Evolutionary conservation across 2,329 filamentous ascomycete genomes (phyloP).

Genomic region (Ustulina deusta): DNA sequence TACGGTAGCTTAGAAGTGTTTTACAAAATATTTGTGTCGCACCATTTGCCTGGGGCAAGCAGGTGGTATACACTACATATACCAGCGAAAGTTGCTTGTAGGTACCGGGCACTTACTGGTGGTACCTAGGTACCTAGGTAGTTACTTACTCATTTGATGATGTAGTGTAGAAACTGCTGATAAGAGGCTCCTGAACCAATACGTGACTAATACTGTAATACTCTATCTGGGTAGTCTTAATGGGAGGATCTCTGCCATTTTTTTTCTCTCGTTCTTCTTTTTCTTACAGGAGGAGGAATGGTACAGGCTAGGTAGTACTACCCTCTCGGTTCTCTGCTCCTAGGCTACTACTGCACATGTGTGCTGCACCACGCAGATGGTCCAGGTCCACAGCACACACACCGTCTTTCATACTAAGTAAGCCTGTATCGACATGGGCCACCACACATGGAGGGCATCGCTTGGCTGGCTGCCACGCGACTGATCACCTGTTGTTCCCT

Average conservation of each 20-base stretch:
- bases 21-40: conserved; percentile 3
- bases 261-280: not conserved
- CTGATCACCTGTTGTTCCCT: conserved; percentile 38
- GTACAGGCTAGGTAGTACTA: not conserved
- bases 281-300: not conserved
- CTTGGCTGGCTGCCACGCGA: conserved; percentile 42
- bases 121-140: not conserved
- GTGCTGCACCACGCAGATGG: conserved; percentile 5
- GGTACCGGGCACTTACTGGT: not conserved
- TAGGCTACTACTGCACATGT: not conserved
- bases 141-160: not conserved
- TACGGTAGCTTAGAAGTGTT: conserved; percentile 9
- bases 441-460: conserved; percentile 33
- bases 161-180: conserved; percentile 4
- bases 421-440: conserved; percentile 29
- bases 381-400: conserved; percentile 24
- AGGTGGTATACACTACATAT: not conserved
- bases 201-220: conserved; percentile 26
- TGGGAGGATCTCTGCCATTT: not conserved
- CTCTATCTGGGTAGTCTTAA: conserved; percentile 8
- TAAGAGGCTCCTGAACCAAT: conserved; percentile 33
- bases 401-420: conserved; percentile 36
- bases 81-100: too few species aligned
- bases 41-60: conserved; percentile 4
- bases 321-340: not conserved